These are phyloP conservation scores for Diaporthe destruens DNA, from an alignment of 2,329 filamentous ascomycete species.

Conservation along the genomic window DNA sequence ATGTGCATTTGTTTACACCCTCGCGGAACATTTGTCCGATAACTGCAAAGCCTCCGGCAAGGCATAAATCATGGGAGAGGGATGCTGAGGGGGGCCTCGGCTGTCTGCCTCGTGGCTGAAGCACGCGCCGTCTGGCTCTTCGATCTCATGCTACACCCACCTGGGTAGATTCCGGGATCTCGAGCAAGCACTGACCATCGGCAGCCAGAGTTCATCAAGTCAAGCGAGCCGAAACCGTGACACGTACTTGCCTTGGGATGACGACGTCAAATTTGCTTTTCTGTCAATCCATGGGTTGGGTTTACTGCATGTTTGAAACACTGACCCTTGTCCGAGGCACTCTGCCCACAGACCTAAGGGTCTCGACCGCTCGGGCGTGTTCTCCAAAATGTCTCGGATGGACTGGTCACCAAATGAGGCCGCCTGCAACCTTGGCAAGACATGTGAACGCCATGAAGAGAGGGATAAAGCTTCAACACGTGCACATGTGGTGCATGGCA, in stretches of 20 bases:
- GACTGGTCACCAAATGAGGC: constrained; percentile 8
- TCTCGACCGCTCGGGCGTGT: background rate
- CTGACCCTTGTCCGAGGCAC: background rate
- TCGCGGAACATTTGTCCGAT: background rate
- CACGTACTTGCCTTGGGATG: background rate
- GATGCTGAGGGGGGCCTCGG: constrained; percentile 1
- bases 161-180: constrained; percentile 1
- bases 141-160: constrained; percentile 10
- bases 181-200: constrained; percentile 2
- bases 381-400: background rate
- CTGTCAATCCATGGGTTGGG: constrained; percentile 18
- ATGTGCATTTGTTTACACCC: background rate
- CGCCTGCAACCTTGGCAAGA: constrained; percentile 2
- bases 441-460: background rate
- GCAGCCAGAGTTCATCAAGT: background rate
- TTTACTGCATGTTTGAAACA: constrained; percentile 21
- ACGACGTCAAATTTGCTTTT: constrained; percentile 23
- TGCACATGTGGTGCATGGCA: background rate
- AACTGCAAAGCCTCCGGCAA: background rate
- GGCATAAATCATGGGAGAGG: background rate
- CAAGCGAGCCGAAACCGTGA: background rate
- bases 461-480: background rate
- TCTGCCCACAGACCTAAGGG: background rate
- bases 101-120: constrained; percentile 14
- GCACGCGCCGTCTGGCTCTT: constrained; percentile 19